Percentiles rank a stretch among this genome's conserved stretches.
Conservation (phyloP, 2,329 filamentous ascomycete genomes). For the Didymella pomorum region DNA sequence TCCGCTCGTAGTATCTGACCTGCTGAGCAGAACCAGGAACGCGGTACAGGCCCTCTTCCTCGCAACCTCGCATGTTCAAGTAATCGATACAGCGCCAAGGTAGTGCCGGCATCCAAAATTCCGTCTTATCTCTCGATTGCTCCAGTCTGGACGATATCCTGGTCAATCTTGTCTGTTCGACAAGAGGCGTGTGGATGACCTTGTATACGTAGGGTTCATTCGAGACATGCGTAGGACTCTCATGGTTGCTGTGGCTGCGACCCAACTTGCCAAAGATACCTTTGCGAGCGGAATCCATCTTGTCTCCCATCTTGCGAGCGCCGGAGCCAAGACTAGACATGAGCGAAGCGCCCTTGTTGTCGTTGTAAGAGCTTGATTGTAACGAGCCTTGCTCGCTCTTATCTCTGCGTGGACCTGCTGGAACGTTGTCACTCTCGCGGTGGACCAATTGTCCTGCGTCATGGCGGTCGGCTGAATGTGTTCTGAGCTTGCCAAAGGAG, state of each 20-base stretch:
- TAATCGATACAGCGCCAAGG: constrained; percentile 94
- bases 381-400: constrained; percentile 46
- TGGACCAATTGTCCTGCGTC: constrained; percentile 43
- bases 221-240: constrained; percentile 67
- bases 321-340: constrained; percentile 77
- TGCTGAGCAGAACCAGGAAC: constrained; percentile 90
- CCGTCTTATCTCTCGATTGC: constrained; percentile 90
- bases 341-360: constrained; percentile 69
- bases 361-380: constrained; percentile 62
- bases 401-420: constrained; percentile 36
- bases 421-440: constrained; percentile 40
- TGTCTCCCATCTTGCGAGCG: constrained; percentile 76
- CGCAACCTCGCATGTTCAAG: constrained; percentile 90
- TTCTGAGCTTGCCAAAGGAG: constrained; percentile 65
- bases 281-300: constrained; percentile 75
- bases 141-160: constrained; percentile 90
- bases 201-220: constrained; percentile 86
- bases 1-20: constrained; percentile 91
- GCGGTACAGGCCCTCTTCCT: constrained; percentile 91
- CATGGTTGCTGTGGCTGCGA: constrained; percentile 74
- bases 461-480: constrained; percentile 76
- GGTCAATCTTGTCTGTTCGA: constrained; percentile 89
- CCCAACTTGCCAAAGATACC: constrained; percentile 81
- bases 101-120: constrained; percentile 98
- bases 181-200: constrained; percentile 83